Evolutionary conservation across 1,284 basidiomycete species (phyloP), one percentile per base, ranked within the genome.

Genomic region (Puccinia triticina): DNA sequence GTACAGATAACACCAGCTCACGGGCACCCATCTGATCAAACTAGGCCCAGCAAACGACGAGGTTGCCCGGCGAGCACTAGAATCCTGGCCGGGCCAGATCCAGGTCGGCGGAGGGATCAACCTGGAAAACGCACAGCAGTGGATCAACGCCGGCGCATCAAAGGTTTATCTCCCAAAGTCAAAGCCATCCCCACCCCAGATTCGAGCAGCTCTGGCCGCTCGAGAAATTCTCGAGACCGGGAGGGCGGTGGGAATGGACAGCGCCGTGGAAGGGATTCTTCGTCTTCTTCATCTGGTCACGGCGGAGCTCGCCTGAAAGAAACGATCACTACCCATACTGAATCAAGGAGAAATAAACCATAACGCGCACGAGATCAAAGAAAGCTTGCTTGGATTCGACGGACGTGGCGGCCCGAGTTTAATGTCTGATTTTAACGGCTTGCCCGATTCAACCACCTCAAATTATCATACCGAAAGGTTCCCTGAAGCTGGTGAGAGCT

Each of bases 101-200:
- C 97, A 99, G 87, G 90, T 99, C 66, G 97, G 97, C 1, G 97
- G 97, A 0, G 96, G 97, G 0, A 96, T 99, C 85, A 93, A 90
- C 21, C 91, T 90, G 21, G 88, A 88, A 37, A 99, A 99, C 86
- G 95, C 95, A 0, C 86, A 88, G 67, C 89, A 91, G 83, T 99
- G 97, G 97, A 87, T 99, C 50, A 90, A 92, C 53, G 90, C 90
- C 2, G 97, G 97, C 8, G 97, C 97, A 8, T 92, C 92, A 85
- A 99, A 99, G 90, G 96, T 95, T 84, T 48, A 84, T 69, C 16
- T 29, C 40, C 40, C 4, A 43, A 43, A 43, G 12, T 21, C 12
- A 50, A 40, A n/a, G 43, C n/a, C n/a, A n/a, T n/a, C n/a, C 40
- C 43, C 23, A 48, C 29, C 53, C 77, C 26, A 37, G 3, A n/a